Percentiles rank a stretch among this genome's conserved stretches.
These are phyloP conservation scores for Pulveroboletus sp. DNA, from an alignment of 768 basidiomycete species.

Conservation along the genomic window DNA sequence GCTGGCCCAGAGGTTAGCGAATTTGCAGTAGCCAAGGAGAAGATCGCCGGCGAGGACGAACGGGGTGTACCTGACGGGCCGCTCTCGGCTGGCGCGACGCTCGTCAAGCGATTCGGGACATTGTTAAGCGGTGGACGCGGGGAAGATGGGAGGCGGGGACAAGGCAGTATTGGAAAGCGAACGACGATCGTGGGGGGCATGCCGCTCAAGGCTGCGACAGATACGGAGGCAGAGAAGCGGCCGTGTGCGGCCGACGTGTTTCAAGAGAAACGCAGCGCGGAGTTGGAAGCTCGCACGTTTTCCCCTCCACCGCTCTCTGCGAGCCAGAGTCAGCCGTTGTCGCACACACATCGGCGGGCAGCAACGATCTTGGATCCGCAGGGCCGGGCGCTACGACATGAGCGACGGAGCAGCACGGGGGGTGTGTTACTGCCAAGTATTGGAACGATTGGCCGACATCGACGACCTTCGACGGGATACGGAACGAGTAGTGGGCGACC, in stretches of 20 bases:
- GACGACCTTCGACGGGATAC: constrained; percentile 69
- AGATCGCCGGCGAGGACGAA: constrained; percentile 21
- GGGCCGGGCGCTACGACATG: constrained; percentile 58
- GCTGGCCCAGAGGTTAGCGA: constrained; percentile 60
- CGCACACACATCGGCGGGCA: constrained; percentile 62
- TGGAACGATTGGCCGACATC: constrained; percentile 60
- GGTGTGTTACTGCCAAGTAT: constrained; percentile 46
- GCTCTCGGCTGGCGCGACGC: constrained; percentile 58
- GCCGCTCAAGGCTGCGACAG: constrained; percentile 35
- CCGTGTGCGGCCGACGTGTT: constrained; percentile 14
- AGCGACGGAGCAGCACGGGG: constrained; percentile 73
- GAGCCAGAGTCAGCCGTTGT: constrained; percentile 54
- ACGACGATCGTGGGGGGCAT: constrained; percentile 48
- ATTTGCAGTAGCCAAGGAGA: constrained; percentile 43
- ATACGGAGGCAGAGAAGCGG: constrained; percentile 32
- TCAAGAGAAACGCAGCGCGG: constrained; percentile 19
- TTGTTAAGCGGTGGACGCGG: constrained; percentile 47
- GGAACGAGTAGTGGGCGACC: constrained; percentile 30
- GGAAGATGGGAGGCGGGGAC: constrained; percentile 38
- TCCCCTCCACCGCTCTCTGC: constrained; percentile 32
- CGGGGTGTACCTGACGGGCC: constrained; percentile 27
- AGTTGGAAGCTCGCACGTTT: constrained; percentile 21
- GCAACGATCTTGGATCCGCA: constrained; percentile 74
- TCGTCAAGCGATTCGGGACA: constrained; percentile 76
- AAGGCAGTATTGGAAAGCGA: constrained; percentile 39